Base-by-base conservation (phyloP, 441 rosid genomes). In the Rhodomyrtus psidioides region DNA sequence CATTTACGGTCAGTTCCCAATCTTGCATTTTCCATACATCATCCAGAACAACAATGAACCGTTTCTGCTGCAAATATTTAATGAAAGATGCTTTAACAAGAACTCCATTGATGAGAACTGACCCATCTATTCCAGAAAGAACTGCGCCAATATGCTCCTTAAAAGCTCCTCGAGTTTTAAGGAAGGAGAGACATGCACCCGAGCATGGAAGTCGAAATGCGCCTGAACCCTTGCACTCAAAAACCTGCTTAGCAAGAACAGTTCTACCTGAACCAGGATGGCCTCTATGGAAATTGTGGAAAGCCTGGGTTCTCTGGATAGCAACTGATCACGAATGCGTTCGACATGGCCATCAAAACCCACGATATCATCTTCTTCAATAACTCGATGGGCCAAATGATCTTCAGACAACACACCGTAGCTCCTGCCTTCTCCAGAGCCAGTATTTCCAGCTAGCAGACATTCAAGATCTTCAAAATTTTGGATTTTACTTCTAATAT, bases 221-320 rank as follows among this genome's bases (percentile, higher is more conserved):
- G 6, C 26, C 39, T 12, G 76, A 6, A 81, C 84, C 16, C 44
- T 24, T n/a, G 55, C 65, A 53, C 28, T 81, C 34, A 26, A 39
- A 85, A 9, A 81, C 51, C 49, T 85, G 82, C 60, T 6, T 49
- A 1, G 55, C 84, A 19, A 75, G 86, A 85, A 24, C 56, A 12
- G 83, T 76, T 56, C 76, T 81, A 28, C 87, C 87, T 23, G 60
- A 85, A 74, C 87, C 87, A 24, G 79, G 24, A 17, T 60, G 79
- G 30, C 87, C 87, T 30, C 84, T 1, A 85, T 27, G 7, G 59
- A 58, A 15, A 85, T 53, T 6, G 54, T 28, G 79, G 49, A 42
- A 24, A 44, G 65, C 54, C 14, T 14, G 6, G 56, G 34, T n/a
- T 85, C 54, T 15, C 83, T 81, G 6, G 84, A 44, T 9, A 81